A percentile compares a stretch with the other conserved stretches of the same genome.
phyloP scores from a whole-genome alignment of 2,329 filamentous ascomycete species.

The Leptodontidium sp. region DNA sequence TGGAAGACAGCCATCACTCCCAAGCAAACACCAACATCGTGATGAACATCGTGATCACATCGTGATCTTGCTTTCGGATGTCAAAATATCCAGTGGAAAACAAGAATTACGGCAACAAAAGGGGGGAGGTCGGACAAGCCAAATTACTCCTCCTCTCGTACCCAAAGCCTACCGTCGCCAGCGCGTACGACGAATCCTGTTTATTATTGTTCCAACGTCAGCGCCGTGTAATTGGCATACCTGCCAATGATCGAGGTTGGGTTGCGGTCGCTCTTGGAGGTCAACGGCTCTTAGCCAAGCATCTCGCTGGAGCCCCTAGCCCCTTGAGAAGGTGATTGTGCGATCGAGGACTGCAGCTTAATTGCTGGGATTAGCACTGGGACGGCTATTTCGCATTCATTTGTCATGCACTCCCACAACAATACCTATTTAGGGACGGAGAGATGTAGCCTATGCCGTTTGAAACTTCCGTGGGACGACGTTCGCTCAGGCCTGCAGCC shows the following conservation, averaged over 20 bases:
- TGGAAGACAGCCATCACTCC: too few species aligned
- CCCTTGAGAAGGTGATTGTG: not conserved
- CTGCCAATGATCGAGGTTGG: not conserved
- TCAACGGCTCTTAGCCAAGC: not conserved
- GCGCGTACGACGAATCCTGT: too few species aligned
- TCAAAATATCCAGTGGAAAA: not conserved
- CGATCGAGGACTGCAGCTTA: not conserved
- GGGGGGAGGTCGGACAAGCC: not conserved
- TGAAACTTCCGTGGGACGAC: too few species aligned
- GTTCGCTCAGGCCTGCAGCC: too few species aligned
- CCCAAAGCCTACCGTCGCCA: too few species aligned
- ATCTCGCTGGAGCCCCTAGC: constrained; percentile 1
- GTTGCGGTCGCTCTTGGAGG: not conserved
- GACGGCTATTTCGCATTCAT: too few species aligned
- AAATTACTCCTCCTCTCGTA: not conserved
- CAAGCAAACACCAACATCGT: too few species aligned
- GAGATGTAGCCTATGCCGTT: too few species aligned
- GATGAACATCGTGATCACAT: too few species aligned
- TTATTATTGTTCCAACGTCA: not conserved
- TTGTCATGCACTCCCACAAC: too few species aligned
- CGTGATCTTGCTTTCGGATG: not conserved
- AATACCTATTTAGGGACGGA: too few species aligned
- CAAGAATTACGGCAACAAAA: not conserved
- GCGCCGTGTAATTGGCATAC: not conserved
- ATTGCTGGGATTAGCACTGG: not conserved